phyloP scores from a whole-genome alignment of 345 rosid genomes.

The Lenwebbia sp. region DNA sequence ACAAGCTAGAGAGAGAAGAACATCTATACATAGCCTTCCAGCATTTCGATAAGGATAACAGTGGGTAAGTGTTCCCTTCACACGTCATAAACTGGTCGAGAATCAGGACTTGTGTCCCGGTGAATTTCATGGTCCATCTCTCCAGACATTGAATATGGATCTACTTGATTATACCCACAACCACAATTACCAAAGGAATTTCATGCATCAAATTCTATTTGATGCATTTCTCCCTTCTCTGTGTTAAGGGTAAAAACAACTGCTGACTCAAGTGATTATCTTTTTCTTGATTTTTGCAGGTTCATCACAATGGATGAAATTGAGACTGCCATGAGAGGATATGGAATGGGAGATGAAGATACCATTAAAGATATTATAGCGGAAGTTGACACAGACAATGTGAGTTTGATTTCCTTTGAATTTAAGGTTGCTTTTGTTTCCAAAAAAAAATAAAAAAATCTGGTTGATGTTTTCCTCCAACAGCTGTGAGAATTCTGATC shows the following conservation, averaged over 20 bases:
- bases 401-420: constrained; percentile 12
- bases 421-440: neutral
- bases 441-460: neutral
- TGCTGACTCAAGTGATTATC: neutral
- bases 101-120: neutral
- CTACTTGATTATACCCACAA: neutral
- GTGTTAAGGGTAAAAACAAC: neutral
- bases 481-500: neutral
- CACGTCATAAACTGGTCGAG: neutral
- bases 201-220: neutral
- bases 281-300: constrained; percentile 16
- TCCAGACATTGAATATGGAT: neutral
- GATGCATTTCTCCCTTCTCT: neutral
- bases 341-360: constrained; percentile 68
- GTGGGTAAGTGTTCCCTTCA: constrained; percentile 42
- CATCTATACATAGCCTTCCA: constrained; percentile 72
- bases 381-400: constrained; percentile 85
- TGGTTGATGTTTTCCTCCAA: neutral
- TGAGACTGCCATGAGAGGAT: constrained; percentile 65
- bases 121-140: neutral
- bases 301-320: constrained; percentile 79
- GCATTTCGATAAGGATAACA: constrained; percentile 76
- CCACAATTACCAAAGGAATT: neutral
- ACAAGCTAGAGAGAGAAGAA: constrained; percentile 71
- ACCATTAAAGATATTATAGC: constrained; percentile 78